Conservation (phyloP, 2,329 filamentous ascomycete genomes). For the Trichophyton rubrum region DNA sequence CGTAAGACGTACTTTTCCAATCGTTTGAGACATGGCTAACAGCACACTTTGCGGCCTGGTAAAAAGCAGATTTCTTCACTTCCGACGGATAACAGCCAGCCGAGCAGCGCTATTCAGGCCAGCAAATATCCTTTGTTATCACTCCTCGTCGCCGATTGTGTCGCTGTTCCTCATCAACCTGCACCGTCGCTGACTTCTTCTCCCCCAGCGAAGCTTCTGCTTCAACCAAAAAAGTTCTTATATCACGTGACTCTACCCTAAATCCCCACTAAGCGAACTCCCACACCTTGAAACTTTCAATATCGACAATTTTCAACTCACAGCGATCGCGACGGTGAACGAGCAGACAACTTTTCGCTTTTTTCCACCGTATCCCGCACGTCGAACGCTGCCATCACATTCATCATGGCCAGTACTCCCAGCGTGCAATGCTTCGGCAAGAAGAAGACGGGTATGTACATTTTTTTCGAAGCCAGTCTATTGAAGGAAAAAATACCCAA, state of each 20-base stretch:
- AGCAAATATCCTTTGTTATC: too few species aligned
- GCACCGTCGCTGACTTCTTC: background rate
- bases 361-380: conserved; percentile 26
- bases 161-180: background rate
- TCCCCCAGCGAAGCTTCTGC: background rate
- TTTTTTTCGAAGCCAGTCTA: background rate
- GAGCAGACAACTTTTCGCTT: conserved; percentile 15
- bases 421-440: conserved; percentile 98
- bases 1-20: conserved; percentile 4
- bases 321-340: conserved; percentile 24
- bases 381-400: conserved; percentile 19
- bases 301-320: conserved; percentile 17
- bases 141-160: background rate
- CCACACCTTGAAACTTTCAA: conserved; percentile 23
- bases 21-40: conserved; percentile 2
- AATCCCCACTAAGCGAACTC: conserved; percentile 32
- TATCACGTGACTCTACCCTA: conserved; percentile 22
- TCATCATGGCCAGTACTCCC: conserved; percentile 64
- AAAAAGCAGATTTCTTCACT: background rate
- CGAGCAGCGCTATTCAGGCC: background rate
- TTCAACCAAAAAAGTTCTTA: background rate
- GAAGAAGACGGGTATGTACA: conserved; percentile 60
- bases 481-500: background rate
- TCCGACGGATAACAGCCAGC: too few species aligned
- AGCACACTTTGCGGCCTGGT: background rate